Evolutionary conservation across 1,139 yeast species (phyloP).

Genomic region (Yamadazyma diospyri): DNA sequence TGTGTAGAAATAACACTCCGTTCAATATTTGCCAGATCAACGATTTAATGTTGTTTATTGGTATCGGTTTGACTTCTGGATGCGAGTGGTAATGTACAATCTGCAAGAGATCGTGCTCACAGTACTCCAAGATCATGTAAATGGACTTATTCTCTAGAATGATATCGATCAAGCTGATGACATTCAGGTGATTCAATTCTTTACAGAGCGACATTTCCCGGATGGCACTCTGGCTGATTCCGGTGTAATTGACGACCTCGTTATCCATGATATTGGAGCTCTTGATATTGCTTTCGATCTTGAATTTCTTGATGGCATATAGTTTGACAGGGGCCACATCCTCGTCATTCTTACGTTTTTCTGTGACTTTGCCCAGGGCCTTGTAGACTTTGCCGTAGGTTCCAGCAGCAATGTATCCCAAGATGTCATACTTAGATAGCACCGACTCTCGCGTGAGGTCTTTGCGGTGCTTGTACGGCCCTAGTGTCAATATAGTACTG

Average conservation of each 20-base stretch:
- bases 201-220: conserved; percentile 95
- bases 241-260: conserved; percentile 85
- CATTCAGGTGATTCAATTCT: conserved; percentile 75
- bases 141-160: conserved; percentile 88
- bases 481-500: conserved; percentile 64
- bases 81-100: conserved; percentile 92
- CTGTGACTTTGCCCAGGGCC: conserved; percentile 50
- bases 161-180: conserved; percentile 77
- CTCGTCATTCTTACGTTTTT: conserved; percentile 17
- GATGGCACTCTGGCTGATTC: conserved; percentile 93
- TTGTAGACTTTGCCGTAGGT: conserved; percentile 97
- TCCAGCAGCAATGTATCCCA: conserved; percentile 98
- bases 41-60: conserved; percentile 73
- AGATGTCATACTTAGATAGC: conserved; percentile 74
- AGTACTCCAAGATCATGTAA: conserved; percentile 92
- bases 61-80: conserved; percentile 77
- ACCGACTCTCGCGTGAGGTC: conserved; percentile 71
- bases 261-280: conserved; percentile 52
- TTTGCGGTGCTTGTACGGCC: conserved; percentile 70
- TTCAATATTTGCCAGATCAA: conserved; percentile 88
- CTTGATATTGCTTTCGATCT: conserved; percentile 74
- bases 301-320: conserved; percentile 92
- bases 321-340: conserved; percentile 24
- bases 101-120: conserved; percentile 92
- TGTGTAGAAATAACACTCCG: conserved; percentile 88